A percentile compares a stretch with the other conserved stretches of the same genome.
Evolutionary conservation across 2,329 filamentous ascomycete species (phyloP).

Genomic region (Aureobasidium sp.): DNA sequence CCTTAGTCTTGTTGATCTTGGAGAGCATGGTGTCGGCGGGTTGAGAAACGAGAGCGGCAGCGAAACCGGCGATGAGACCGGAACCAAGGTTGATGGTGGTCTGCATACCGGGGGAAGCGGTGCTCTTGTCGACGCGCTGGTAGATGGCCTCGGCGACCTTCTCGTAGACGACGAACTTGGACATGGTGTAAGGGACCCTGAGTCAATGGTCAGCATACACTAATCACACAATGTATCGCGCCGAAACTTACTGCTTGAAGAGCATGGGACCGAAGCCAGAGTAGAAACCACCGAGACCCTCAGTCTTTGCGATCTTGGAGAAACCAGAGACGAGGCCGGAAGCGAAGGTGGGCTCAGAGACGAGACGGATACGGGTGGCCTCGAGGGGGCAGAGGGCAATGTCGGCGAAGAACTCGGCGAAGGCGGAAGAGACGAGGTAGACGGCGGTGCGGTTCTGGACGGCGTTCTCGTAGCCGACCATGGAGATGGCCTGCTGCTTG

Average conservation of each 20-base stretch:
- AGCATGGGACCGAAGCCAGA: slow-evolving; percentile 82
- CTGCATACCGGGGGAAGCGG: slow-evolving; percentile 60
- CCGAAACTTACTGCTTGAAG: slow-evolving; percentile 61
- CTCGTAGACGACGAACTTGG: slow-evolving; percentile 92
- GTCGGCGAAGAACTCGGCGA: slow-evolving; percentile 62
- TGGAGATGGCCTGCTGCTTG: slow-evolving; percentile 84
- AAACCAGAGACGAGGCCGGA: slow-evolving; percentile 73
- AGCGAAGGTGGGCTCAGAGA: slow-evolving; percentile 80
- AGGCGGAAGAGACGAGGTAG: slow-evolving; percentile 62
- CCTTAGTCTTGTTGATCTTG: slow-evolving; percentile 96
- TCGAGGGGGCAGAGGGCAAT: slow-evolving; percentile 86
- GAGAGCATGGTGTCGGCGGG: slow-evolving; percentile 89
- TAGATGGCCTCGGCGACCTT: slow-evolving; percentile 74
- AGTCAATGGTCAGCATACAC: not conserved
- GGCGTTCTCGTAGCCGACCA: slow-evolving; percentile 69
- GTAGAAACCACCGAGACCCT: slow-evolving; percentile 83
- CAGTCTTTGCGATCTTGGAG: slow-evolving; percentile 72
- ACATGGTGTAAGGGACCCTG: slow-evolving; percentile 86
- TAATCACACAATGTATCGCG: not conserved
- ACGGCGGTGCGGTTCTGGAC: slow-evolving; percentile 71
- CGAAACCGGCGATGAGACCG: slow-evolving; percentile 80
- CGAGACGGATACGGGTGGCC: slow-evolving; percentile 88
- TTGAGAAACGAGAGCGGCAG: slow-evolving; percentile 79
- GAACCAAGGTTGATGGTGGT: slow-evolving; percentile 78
- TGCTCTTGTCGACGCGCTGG: slow-evolving; percentile 61